Base-by-base conservation (phyloP, 1,139 yeast species). In the Scheffersomyces segobiensis region DNA sequence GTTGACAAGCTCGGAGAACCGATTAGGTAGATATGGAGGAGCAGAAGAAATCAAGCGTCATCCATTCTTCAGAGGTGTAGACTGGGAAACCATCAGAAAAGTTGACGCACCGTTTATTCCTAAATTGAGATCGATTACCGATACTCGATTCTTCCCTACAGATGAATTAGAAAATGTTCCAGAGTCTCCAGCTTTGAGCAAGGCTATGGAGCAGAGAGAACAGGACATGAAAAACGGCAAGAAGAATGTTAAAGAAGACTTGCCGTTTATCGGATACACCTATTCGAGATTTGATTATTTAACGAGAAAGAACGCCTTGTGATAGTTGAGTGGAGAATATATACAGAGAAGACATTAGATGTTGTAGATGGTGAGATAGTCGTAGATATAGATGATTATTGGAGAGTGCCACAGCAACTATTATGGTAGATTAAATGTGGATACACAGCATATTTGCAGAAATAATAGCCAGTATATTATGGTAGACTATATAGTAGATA, bases 191-290 rank as follows among this genome's bases (percentile, higher is more conserved):
- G 92, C 92, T 1, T 78, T 87, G 72, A 84, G 86, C 50, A 87
- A 86, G 70, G 91, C 91, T n/a, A 87, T 88, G 67, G 85, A 83
- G 67, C 84, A 80, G 61, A 76, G 87, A 60, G 88, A 85, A 60
- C 68, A 67, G 49, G 76, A 76, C 58, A 79, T 75, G 54, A 73
- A 68, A 59, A 69, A 67, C 56, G 71, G 66, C 55, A 71, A 69
- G 65, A 74, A 81, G 59, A 84, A 81, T 65, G 80, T 83, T 56
- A 93, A 92, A 72, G 96, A 91, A 69, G 97, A 93, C 67, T 79
- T 95, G 71, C 99, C 99, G 55, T 95, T 95, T 72, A 95, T 95
- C 70, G 99, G 99, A 2, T 95, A 95, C 76, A 95, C 98, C 0
- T 95, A 91, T 72, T 91, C 97, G 50, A 82, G 98, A 67, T 95